Conservation (phyloP, 140 eudicot species). For the Ambrosia hybrid region DNA sequence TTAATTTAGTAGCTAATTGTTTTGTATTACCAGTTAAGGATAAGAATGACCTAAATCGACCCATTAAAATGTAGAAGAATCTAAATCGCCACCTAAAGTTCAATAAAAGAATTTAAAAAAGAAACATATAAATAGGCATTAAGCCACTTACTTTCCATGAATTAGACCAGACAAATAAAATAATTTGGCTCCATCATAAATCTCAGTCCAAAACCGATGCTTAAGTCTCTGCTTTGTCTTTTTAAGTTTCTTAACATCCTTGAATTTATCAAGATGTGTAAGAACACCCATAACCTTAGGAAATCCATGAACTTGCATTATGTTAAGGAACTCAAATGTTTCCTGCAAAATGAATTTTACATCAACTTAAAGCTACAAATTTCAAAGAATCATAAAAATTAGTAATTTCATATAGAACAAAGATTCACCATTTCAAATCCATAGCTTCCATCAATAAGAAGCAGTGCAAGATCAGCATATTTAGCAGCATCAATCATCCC, state of each 20-base stretch:
- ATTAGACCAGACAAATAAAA: constrained; percentile 90
- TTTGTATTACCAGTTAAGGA: not conserved
- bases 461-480: constrained; percentile 80
- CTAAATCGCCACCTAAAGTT: not conserved
- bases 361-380: not conserved
- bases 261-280: constrained; percentile 91
- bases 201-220: too few relatives aligned
- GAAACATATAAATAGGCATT: constrained; percentile 1
- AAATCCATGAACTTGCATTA: constrained; percentile 88
- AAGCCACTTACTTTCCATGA: constrained; percentile 78
- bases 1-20: not conserved
- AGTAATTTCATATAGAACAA: not conserved
- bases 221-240: too few relatives aligned
- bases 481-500: constrained; percentile 97
- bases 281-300: constrained; percentile 98
- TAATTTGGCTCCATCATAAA: constrained; percentile 29
- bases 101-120: not conserved
- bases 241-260: not conserved
- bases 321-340: constrained; percentile 91
- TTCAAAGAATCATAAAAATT: not conserved
- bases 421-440: constrained; percentile 90
- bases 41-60: not conserved
- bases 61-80: not conserved
- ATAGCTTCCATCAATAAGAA: constrained; percentile 89
- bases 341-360: constrained; percentile 53